These are phyloP conservation scores for Theileria sp. DNA, from an alignment of 169 alveolate genomes.

Conservation along the genomic window DNA sequence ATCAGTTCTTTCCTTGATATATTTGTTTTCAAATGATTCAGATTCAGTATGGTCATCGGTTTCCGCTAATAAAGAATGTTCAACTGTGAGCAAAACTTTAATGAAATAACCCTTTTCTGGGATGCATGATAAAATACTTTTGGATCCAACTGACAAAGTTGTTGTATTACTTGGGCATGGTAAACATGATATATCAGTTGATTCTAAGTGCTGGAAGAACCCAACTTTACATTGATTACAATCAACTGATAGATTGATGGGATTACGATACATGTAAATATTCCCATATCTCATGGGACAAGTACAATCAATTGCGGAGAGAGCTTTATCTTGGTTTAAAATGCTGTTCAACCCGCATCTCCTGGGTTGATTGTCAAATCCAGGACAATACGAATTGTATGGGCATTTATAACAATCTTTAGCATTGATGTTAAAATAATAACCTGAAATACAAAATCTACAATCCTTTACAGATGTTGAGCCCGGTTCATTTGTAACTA, in stretches of 20 bases:
- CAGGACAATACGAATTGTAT: constrained; percentile 52
- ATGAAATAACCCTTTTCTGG: constrained; percentile 70
- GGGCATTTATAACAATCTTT: constrained; percentile 55
- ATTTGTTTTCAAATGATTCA: constrained; percentile 17
- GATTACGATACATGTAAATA: constrained; percentile 42
- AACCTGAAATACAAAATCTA: constrained; percentile 48
- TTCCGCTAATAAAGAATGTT: not conserved
- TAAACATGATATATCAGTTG: constrained; percentile 63
- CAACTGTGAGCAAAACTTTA: not conserved
- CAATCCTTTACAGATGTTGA: constrained; percentile 23
- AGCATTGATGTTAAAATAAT: constrained; percentile 28
- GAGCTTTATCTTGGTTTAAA: constrained; percentile 6
- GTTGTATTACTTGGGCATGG: constrained; percentile 74
- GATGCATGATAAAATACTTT: constrained; percentile 62
- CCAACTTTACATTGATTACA: constrained; percentile 72
- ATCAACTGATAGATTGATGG: constrained; percentile 40
- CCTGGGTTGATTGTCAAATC: constrained; percentile 42
- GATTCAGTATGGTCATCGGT: not conserved
- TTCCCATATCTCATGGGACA: constrained; percentile 73
- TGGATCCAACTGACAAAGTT: constrained; percentile 55
- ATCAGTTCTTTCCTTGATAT: not conserved
- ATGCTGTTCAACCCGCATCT: constrained; percentile 53
- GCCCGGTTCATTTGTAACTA: constrained; percentile 14
- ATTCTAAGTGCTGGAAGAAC: constrained; percentile 68
- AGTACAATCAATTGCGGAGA: constrained; percentile 61